Evolutionary conservation across 2,329 filamentous ascomycete species (phyloP).

Genomic region (Cercospora sp.): DNA sequence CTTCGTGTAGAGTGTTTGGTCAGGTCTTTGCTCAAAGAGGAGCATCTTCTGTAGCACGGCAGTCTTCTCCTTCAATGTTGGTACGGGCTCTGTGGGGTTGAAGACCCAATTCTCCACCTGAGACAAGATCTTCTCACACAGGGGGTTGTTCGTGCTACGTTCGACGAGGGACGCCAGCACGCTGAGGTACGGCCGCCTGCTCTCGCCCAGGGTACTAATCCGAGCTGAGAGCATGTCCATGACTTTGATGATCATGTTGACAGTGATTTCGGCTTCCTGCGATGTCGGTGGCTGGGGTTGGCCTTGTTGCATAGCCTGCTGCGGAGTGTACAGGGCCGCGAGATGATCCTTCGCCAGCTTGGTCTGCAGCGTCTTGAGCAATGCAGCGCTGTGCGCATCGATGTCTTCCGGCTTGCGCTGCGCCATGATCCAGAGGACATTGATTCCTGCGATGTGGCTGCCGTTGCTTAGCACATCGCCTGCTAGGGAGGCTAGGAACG

Average conservation of each 20-base stretch:
- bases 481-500: conserved; percentile 79
- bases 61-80: conserved; percentile 97
- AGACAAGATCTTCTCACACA: conserved; percentile 88
- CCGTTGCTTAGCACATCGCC: conserved; percentile 75
- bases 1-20: conserved; percentile 82
- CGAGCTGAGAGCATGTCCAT: conserved; percentile 89
- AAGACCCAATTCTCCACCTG: conserved; percentile 98
- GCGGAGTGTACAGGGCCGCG: conserved; percentile 63
- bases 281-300: conserved; percentile 58
- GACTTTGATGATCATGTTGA: conserved; percentile 87
- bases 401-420: conserved; percentile 82
- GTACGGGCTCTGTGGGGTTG: conserved; percentile 89
- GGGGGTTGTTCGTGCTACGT: conserved; percentile 79
- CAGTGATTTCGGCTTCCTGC: conserved; percentile 85
- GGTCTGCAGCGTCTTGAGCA: conserved; percentile 91
- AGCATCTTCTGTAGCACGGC: conserved; percentile 99
- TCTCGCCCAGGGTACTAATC: conserved; percentile 90
- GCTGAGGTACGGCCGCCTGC: conserved; percentile 88
- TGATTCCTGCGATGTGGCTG: conserved; percentile 85
- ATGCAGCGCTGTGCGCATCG: conserved; percentile 78
- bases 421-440: conserved; percentile 88
- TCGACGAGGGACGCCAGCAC: conserved; percentile 93
- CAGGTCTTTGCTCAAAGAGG: conserved; percentile 81
- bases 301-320: conserved; percentile 50
- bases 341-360: conserved; percentile 95